These are phyloP conservation scores for Excoecaria cochinchinensis DNA, from an alignment of 345 rosid species.

Conservation along the genomic window DNA sequence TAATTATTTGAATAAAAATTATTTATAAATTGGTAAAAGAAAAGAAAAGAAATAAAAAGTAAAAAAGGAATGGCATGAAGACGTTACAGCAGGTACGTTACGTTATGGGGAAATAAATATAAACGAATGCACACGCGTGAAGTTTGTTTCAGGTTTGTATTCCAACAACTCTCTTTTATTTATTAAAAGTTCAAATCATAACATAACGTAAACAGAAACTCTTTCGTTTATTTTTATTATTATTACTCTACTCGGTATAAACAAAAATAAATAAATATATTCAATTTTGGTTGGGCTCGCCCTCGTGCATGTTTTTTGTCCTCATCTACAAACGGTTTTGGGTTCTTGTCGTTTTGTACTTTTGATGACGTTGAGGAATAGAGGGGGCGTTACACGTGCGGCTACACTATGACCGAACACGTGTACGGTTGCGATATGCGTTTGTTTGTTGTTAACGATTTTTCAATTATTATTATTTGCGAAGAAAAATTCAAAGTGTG, in stretches of 20 bases:
- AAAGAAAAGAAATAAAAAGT: not conserved
- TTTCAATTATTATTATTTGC: not conserved
- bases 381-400: slow-evolving; percentile 33
- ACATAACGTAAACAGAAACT: not conserved
- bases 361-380: slow-evolving; percentile 4
- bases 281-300: not conserved
- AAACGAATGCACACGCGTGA: slow-evolving; percentile 21
- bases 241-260: too few relatives aligned
- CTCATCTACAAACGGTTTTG: slow-evolving; percentile 30
- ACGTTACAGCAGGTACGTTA: slow-evolving; percentile 8
- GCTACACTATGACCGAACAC: slow-evolving; percentile 11
- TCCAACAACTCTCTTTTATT: slow-evolving; percentile 20
- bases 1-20: not conserved
- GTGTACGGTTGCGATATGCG: slow-evolving; percentile 10
- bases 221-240: not conserved
- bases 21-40: too few relatives aligned
- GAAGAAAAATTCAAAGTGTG: not conserved
- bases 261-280: too few relatives aligned
- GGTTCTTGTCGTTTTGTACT: slow-evolving; percentile 9
- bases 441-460: slow-evolving; percentile 17
- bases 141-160: slow-evolving; percentile 18
- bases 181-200: not conserved
- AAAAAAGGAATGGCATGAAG: not conserved
- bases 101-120: not conserved
- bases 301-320: slow-evolving; percentile 37